These are phyloP conservation scores for Tulasnella calospora DNA, from an alignment of 768 basidiomycete genomes.

Conservation along the genomic window DNA sequence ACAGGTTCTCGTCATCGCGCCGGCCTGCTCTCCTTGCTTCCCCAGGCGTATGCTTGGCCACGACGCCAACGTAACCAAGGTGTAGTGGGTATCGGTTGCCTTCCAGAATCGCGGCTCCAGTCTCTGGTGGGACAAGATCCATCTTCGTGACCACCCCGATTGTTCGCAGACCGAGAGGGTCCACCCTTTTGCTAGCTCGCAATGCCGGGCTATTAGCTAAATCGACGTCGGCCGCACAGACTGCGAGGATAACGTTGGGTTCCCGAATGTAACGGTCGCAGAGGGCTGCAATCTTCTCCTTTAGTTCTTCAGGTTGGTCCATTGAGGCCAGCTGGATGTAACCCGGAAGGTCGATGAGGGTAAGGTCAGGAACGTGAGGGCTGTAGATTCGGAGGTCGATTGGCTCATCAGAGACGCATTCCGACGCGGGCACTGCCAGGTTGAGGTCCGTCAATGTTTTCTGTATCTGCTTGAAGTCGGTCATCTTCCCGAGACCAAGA, in stretches of 20 bases:
- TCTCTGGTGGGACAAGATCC: slow-evolving; percentile 86
- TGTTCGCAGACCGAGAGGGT: slow-evolving; percentile 89
- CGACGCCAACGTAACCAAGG: slow-evolving; percentile 94
- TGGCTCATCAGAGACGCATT: slow-evolving; percentile 89
- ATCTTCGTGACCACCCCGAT: slow-evolving; percentile 99
- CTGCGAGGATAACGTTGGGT: slow-evolving; percentile 98
- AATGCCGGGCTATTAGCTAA: slow-evolving; percentile 96
- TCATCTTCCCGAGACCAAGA: slow-evolving; percentile 81
- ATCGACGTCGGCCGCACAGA: slow-evolving; percentile 98
- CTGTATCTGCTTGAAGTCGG: slow-evolving; percentile 88
- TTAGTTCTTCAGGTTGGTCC: slow-evolving; percentile 92
- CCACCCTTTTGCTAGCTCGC: slow-evolving; percentile 86
- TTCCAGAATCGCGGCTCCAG: slow-evolving; percentile 72
- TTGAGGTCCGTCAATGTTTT: slow-evolving; percentile 92
- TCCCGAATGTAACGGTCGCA: slow-evolving; percentile 99
- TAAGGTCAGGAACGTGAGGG: slow-evolving; percentile 92
- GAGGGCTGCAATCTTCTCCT: slow-evolving; percentile 81
- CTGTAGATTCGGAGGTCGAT: slow-evolving; percentile 97
- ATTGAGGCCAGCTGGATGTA: slow-evolving; percentile 92
- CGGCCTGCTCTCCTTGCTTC: slow-evolving; percentile 43
- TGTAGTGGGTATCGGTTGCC: slow-evolving; percentile 96
- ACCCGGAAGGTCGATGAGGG: slow-evolving; percentile 94
- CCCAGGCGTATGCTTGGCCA: slow-evolving; percentile 73
- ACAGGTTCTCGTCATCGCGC: slow-evolving; percentile 42
- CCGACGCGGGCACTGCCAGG: slow-evolving; percentile 80